Evolutionary conservation across 2,329 filamentous ascomycete genomes (phyloP).

Genomic region (Rhytidhysteron rufulum): DNA sequence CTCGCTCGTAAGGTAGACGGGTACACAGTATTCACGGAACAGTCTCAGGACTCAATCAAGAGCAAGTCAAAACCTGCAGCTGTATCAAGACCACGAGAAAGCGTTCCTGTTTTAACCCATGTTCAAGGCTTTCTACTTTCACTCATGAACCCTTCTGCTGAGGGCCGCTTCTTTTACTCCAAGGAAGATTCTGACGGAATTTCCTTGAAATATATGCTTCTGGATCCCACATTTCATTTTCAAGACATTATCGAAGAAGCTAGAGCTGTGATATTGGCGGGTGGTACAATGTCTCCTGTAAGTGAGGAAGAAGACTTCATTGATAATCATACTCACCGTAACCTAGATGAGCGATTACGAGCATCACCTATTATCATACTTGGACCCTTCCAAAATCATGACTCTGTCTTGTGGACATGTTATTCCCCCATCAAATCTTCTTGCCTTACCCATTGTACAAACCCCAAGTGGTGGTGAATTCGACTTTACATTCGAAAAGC

Average conservation of each 20-base stretch:
- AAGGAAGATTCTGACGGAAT: constrained; percentile 50
- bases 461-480: constrained; percentile 55
- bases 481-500: constrained; percentile 82
- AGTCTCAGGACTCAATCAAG: constrained; percentile 37
- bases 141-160: constrained; percentile 77
- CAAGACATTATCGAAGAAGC: constrained; percentile 80
- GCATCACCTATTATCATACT: constrained; percentile 76
- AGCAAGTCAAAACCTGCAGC: constrained; percentile 7
- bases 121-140: constrained; percentile 69
- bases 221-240: constrained; percentile 90
- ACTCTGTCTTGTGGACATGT: constrained; percentile 94
- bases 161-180: constrained; percentile 59
- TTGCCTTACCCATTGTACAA: constrained; percentile 66
- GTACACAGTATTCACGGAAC: constrained; percentile 65
- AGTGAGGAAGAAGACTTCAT: constrained; percentile 11
- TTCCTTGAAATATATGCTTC: constrained; percentile 75
- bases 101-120: constrained; percentile 57
- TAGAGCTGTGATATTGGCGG: constrained; percentile 82
- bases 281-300: constrained; percentile 92
- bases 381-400: constrained; percentile 60
- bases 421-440: constrained; percentile 76
- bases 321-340: constrained; percentile 5
- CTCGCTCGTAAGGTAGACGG: constrained; percentile 92
- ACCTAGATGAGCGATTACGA: constrained; percentile 76
- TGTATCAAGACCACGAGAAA: constrained; percentile 17